Conservation (phyloP, 768 basidiomycete genomes). For the Lactarius trivialis region DNA sequence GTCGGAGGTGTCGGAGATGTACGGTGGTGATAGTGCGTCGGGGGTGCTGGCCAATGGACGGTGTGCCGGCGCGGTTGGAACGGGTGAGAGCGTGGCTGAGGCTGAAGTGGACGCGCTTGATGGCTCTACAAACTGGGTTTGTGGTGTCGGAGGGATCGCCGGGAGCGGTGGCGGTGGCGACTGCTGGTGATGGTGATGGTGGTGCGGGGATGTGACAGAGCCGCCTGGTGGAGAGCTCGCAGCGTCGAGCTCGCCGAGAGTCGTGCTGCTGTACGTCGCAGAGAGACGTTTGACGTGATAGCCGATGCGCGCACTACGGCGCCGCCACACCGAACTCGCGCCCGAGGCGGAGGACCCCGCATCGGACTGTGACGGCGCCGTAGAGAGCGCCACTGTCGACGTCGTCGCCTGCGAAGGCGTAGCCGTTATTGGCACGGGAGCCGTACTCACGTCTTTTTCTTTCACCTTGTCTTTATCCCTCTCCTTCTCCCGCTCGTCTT, state of each 20-base stretch:
- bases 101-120: background rate
- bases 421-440: background rate
- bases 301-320: conserved; percentile 13
- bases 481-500: conserved; percentile 17
- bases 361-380: conserved; percentile 17
- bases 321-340: conserved; percentile 17
- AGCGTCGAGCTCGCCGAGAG: conserved; percentile 4
- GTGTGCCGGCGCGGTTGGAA: background rate
- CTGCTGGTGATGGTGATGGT: background rate
- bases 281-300: conserved; percentile 12
- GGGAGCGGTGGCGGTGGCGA: conserved; percentile 1
- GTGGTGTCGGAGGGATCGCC: background rate
- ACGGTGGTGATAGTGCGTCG: background rate
- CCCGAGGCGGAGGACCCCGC: conserved; percentile 15
- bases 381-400: conserved; percentile 11
- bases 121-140: background rate
- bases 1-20: background rate
- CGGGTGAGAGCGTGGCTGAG: conserved; percentile 1
- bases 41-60: background rate
- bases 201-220: background rate
- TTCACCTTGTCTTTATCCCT: conserved; percentile 20
- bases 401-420: conserved; percentile 2
- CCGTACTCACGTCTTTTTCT: conserved; percentile 3
- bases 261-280: conserved; percentile 1
- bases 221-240: background rate